phyloP scores from a whole-genome alignment of 352 stramenopile species.

The Phytophthora multivora region DNA sequence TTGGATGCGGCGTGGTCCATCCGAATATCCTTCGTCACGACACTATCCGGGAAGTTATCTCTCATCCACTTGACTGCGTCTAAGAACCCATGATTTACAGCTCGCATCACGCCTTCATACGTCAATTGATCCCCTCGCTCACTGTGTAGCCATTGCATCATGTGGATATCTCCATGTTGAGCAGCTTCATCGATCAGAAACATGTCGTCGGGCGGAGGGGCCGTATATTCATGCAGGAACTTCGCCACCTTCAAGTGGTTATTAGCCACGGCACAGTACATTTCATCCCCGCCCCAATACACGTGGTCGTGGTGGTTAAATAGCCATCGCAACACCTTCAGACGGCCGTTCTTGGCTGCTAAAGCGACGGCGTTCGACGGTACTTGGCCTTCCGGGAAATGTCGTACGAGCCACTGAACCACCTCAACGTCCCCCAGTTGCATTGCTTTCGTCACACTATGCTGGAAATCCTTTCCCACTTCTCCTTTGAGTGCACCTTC shows the following conservation, averaged over 20 bases:
- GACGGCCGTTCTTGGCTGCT: slow-evolving; percentile 29
- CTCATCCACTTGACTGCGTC: slow-evolving; percentile 31
- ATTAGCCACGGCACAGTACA: slow-evolving; percentile 29
- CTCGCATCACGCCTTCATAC: slow-evolving; percentile 32
- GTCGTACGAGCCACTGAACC: slow-evolving; percentile 25
- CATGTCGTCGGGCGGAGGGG: slow-evolving; percentile 22
- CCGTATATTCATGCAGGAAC: slow-evolving; percentile 22
- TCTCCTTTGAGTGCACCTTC: neutral
- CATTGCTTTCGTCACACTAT: slow-evolving; percentile 4
- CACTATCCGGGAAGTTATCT: slow-evolving; percentile 15
- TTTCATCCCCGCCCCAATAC: slow-evolving; percentile 38
- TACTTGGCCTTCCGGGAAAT: slow-evolving; percentile 20
- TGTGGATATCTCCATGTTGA: slow-evolving; percentile 30
- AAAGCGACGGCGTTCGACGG: slow-evolving; percentile 16
- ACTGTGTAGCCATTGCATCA: slow-evolving; percentile 34
- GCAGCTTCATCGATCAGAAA: slow-evolving; percentile 38
- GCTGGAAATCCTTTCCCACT: slow-evolving; percentile 7
- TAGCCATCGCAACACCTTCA: slow-evolving; percentile 32
- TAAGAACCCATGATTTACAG: slow-evolving; percentile 25
- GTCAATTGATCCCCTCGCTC: slow-evolving; percentile 24
- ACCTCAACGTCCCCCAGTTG: slow-evolving; percentile 15
- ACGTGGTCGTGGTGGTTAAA: slow-evolving; percentile 38
- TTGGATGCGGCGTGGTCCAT: slow-evolving; percentile 33
- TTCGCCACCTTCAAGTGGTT: slow-evolving; percentile 29
- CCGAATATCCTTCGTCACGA: slow-evolving; percentile 17